Evolutionary conservation across 805 yeast genomes (phyloP), one percentile per base, ranked within the genome.

Genomic region (Saccharomycopsis synnaedendra): DNA sequence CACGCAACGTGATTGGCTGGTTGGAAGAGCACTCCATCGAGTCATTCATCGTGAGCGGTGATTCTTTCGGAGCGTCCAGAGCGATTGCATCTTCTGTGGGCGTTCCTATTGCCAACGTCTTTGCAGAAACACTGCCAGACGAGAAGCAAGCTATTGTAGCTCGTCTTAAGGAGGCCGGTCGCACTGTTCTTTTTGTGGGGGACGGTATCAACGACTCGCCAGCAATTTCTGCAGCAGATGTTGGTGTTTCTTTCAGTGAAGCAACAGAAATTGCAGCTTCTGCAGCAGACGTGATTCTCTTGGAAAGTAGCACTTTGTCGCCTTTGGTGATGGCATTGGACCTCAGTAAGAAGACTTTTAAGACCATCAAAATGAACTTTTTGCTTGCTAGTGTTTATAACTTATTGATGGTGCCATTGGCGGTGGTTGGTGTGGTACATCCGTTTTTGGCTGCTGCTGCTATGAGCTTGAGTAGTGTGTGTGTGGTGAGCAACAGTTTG

Each of bases 141-240:
- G 83, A 82, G 46, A 93, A 93, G 64, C 80, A 85, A 48, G 72
- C 72, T 32, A 70, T 86, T 34, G 78, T 93, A 28, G 64, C 66
- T 39, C 69, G 71, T 43, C 65, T 86, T 47, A 85, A 81, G 57
- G 41, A 39, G 19, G 30, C 29, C 19, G 41, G 41, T 9, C 9
- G 9, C 2, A 19, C 11, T 8, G 82, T 93, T 39, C 90, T 89
- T 4, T 88, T 94, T 70, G 82, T 93, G 28, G 99, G 99, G 37
- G 99, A 93, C 65, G 99, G 99, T 51, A 85, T 93, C 55, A 93
- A 93, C 63, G 99, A 93, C 61, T 95, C 97, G 0, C 97, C 98
- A 0, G 97, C 97, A 0, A 71, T 93, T 47, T 95, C 86, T 1
- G 74, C 82, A 48, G 84, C 96, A 1, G 86, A 88, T 55, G 65